Percentiles rank a stretch among this genome's conserved stretches.
phyloP scores from a whole-genome alignment of 371 early-diverging fungal genomes.

The Lichtheimia hyalospora region DNA sequence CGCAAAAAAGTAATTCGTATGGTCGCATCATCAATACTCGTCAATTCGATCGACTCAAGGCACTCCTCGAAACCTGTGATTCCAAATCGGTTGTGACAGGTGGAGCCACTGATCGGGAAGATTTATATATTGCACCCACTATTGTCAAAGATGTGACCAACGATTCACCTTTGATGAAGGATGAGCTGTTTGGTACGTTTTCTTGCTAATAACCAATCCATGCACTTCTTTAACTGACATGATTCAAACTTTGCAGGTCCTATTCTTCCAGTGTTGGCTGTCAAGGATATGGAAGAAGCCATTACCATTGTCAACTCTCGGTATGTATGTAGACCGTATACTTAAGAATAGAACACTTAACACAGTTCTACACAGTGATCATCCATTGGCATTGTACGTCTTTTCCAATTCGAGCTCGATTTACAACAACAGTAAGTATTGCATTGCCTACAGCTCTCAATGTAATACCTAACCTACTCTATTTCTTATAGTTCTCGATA shows the following conservation, averaged over 20 bases:
- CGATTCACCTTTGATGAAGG: conserved; percentile 61
- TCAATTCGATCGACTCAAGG: conserved; percentile 71
- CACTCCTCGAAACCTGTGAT: conserved; percentile 47
- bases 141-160: conserved; percentile 59
- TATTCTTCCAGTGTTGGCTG: conserved; percentile 70
- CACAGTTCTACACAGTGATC: conserved; percentile 26
- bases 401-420: conserved; percentile 41
- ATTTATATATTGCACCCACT: conserved; percentile 69
- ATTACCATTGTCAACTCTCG: conserved; percentile 48
- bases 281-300: conserved; percentile 74
- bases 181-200: conserved; percentile 66
- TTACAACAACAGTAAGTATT: conserved; percentile 29
- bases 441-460: conserved; percentile 9
- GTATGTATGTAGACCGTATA: conserved; percentile 2
- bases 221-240: background rate
- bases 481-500: background rate
- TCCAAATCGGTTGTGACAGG: conserved; percentile 50
- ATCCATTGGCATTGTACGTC: conserved; percentile 75
- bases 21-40: conserved; percentile 69
- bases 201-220: background rate
- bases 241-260: conserved; percentile 45
- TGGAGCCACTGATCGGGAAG: conserved; percentile 54
- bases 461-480: background rate
- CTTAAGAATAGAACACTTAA: background rate
- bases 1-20: conserved; percentile 53